Evolutionary conservation across 192 early-diverging fungal species (phyloP), one percentile per base, ranked within the genome.

Genomic region (Coemansia umbellata): DNA sequence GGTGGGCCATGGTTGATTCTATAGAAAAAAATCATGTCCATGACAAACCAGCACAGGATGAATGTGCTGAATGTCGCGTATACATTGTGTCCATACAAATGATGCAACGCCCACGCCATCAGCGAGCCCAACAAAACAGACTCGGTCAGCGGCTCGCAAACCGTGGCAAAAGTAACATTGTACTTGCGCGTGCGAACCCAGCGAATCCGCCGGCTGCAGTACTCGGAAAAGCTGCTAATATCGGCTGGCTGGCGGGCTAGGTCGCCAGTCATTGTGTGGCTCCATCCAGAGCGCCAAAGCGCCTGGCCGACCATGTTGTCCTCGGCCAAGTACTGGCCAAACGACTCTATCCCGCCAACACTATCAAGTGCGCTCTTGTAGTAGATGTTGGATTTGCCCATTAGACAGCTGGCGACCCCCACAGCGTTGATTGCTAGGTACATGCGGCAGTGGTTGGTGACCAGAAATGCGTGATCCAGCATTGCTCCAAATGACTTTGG

Each of bases 171-270:
- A 0, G 91, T 84, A 7, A 94, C 92, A 4, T 90, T 91, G 68
- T 93, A 97, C 69, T 95, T 97, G 47, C 96, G 81, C 49, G 93
- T 86, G 27, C 96, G 84, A 27, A 88, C 87, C 96, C 96, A 99
- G 43, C 96, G 79, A 18, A 88, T 83, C n/a, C 93, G 82, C 17
- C 94, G 76, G 39, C 78, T 62, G 51, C 89, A 88, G 72, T 92
- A 99, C 45, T 93, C 93, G 3, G 71, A 48, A n/a, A 90, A 59
- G 0, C 83, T 69, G 62, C 89, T 78, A 5, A 78, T 71, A 31
- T 91, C 93, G 3, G 93, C 74, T 1, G 87, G 79, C 71, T 99
- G 96, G 54, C 85, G 84, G 1, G 93, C 93, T 31, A 87, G 58
- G 51, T 99, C 94, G 24, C 81, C 79, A 10, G 93, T 90, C 86